Conservation (phyloP, 2,329 filamentous ascomycete genomes). For the Fusarium fracticaudum region DNA sequence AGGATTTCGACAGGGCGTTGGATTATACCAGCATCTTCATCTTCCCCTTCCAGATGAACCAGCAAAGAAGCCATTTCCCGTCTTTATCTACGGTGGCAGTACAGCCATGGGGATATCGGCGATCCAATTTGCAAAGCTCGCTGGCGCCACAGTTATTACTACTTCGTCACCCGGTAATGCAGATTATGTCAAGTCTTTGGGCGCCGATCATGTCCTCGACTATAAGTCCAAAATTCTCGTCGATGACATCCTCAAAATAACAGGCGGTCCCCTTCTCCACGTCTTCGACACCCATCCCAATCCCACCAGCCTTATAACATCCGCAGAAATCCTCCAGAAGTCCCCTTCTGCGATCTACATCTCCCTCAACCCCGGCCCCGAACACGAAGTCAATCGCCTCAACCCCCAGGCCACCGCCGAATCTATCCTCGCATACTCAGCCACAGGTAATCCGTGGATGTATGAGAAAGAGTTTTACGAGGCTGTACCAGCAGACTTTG, state of each 20-base stretch:
- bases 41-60: constrained; percentile 57
- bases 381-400: neutral
- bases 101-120: constrained; percentile 64
- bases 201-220: constrained; percentile 57
- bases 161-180: constrained; percentile 50
- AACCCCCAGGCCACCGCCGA: neutral
- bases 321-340: neutral
- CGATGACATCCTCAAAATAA: constrained; percentile 33
- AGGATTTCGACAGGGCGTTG: constrained; percentile 47
- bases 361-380: neutral
- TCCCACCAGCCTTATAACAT: neutral
- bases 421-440: constrained; percentile 7
- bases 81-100: constrained; percentile 58
- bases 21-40: constrained; percentile 56
- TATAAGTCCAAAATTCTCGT: constrained; percentile 46
- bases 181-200: constrained; percentile 48
- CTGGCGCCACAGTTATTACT: constrained; percentile 48
- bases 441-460: neutral
- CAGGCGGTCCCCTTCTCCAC: constrained; percentile 24
- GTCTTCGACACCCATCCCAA: neutral
- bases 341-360: neutral
- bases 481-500: neutral
- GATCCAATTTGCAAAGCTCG: constrained; percentile 53
- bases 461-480: neutral
- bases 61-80: constrained; percentile 46